Percentiles rank a stretch among this genome's conserved stretches.
Conservation (phyloP, 345 rosid species). For the Hibiscus mutabilis region DNA sequence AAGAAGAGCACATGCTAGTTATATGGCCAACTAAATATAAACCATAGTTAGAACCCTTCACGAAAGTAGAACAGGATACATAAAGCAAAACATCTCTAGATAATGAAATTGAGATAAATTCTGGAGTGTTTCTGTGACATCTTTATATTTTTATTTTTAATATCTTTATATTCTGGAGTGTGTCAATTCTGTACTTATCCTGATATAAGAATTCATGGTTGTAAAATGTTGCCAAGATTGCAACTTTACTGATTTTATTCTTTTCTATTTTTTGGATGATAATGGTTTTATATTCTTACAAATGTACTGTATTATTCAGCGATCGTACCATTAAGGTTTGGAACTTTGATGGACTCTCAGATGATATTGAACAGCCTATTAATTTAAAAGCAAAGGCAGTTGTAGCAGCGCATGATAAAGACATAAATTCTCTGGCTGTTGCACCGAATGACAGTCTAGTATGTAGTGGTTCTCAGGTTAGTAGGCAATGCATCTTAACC, state of each 20-base stretch:
- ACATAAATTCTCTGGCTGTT: slow-evolving; percentile 80
- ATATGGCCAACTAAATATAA: not conserved
- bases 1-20: not conserved
- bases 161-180: not conserved
- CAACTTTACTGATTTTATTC: not conserved
- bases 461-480: slow-evolving; percentile 93
- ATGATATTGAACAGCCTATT: slow-evolving; percentile 46
- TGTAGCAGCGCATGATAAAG: slow-evolving; percentile 89
- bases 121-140: not conserved
- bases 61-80: not conserved
- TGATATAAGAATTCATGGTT: not conserved
- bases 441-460: slow-evolving; percentile 86
- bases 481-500: slow-evolving; percentile 9
- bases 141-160: not conserved
- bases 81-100: not conserved
- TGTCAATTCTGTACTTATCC: not conserved
- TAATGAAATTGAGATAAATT: not conserved
- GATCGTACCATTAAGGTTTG: slow-evolving; percentile 93
- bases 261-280: not conserved
- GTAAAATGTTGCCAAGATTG: not conserved
- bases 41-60: not conserved
- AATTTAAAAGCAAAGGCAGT: slow-evolving; percentile 80
- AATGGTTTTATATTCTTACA: not conserved
- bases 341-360: slow-evolving; percentile 64
- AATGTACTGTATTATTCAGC: slow-evolving; percentile 34